Evolutionary conservation across 495 filamentous ascomycete species (phyloP).

Genomic region (Cenococcum geophilum): DNA sequence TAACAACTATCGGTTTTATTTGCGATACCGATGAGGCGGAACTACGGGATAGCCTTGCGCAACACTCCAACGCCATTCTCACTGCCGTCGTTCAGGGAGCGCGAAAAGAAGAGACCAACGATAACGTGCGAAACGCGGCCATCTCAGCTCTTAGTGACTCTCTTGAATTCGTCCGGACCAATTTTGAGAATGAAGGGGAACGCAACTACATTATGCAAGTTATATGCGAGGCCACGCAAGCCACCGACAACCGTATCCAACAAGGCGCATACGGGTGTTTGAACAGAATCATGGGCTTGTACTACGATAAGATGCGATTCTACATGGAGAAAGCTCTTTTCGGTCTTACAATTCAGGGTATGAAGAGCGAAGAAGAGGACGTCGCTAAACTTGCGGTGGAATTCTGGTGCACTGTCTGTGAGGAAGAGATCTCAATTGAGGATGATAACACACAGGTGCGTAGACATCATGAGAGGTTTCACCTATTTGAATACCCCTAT

Average conservation of each 20-base stretch:
- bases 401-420: conserved; percentile 99
- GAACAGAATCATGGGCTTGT: conserved; percentile 95
- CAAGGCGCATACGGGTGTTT: conserved; percentile 93
- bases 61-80: conserved; percentile 93
- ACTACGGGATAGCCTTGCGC: conserved; percentile 69
- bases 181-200: conserved; percentile 98
- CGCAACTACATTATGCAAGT: conserved; percentile 99
- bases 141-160: conserved; percentile 92
- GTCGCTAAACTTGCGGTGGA: conserved; percentile 96
- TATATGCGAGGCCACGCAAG: conserved; percentile 96
- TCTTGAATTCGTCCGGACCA: conserved; percentile 94
- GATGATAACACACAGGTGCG: conserved; percentile 85
- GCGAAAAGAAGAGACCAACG: conserved; percentile 86
- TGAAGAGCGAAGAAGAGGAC: conserved; percentile 97
- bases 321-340: conserved; percentile 99
- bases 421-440: conserved; percentile 95
- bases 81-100: conserved; percentile 97
- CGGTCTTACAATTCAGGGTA: conserved; percentile 95
- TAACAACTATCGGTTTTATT: conserved; percentile 93
- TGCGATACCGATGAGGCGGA: conserved; percentile 92
- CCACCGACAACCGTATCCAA: conserved; percentile 79
- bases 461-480: neutral
- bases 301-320: conserved; percentile 99
- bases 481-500: neutral
- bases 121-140: conserved; percentile 82